A percentile compares a stretch with the other conserved stretches of the same genome.
Evolutionary conservation across 495 filamentous ascomycete species (phyloP).

Genomic region (Neohortaea acidophila): DNA sequence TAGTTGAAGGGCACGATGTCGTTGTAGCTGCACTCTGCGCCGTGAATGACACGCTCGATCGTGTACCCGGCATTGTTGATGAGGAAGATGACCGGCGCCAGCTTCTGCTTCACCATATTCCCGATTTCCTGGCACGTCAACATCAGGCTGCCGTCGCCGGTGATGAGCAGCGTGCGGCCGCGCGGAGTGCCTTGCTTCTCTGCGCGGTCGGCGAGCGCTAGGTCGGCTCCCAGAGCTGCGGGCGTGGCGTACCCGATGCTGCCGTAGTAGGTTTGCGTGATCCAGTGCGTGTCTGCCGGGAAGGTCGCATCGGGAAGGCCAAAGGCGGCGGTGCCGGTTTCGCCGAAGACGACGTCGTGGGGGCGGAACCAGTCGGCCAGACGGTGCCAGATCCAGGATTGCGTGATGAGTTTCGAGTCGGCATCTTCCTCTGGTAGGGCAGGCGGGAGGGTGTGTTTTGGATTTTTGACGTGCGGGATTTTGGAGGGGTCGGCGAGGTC

Average conservation of each 20-base stretch:
- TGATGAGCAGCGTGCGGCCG: slow-evolving; percentile 24
- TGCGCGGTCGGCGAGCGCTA: slow-evolving; percentile 17
- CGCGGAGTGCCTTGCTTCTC: background rate
- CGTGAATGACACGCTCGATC: slow-evolving; percentile 29
- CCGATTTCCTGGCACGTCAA: slow-evolving; percentile 28
- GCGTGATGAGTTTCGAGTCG: slow-evolving; percentile 23
- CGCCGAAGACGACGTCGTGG: slow-evolving; percentile 25
- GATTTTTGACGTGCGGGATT: slow-evolving; percentile 8
- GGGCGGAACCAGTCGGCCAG: slow-evolving; percentile 20
- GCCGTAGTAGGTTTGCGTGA: slow-evolving; percentile 28
- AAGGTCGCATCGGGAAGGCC: slow-evolving; percentile 20
- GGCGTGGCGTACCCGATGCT: slow-evolving; percentile 27
- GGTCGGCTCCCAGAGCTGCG: slow-evolving; percentile 24
- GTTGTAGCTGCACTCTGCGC: slow-evolving; percentile 26
- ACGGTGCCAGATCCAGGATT: slow-evolving; percentile 26
- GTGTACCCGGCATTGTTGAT: slow-evolving; percentile 30
- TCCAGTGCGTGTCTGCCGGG: slow-evolving; percentile 16
- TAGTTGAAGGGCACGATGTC: slow-evolving; percentile 27
- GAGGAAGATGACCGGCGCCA: slow-evolving; percentile 21
- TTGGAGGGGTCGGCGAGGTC: background rate
- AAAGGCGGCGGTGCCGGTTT: slow-evolving; percentile 27
- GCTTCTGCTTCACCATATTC: slow-evolving; percentile 24
- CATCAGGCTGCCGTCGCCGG: slow-evolving; percentile 27
- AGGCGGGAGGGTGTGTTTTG: slow-evolving; percentile 10
- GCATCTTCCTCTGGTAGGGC: slow-evolving; percentile 14